These are phyloP conservation scores for Botrytis sinoallii DNA, from an alignment of 2,329 filamentous ascomycete species.

Conservation along the genomic window DNA sequence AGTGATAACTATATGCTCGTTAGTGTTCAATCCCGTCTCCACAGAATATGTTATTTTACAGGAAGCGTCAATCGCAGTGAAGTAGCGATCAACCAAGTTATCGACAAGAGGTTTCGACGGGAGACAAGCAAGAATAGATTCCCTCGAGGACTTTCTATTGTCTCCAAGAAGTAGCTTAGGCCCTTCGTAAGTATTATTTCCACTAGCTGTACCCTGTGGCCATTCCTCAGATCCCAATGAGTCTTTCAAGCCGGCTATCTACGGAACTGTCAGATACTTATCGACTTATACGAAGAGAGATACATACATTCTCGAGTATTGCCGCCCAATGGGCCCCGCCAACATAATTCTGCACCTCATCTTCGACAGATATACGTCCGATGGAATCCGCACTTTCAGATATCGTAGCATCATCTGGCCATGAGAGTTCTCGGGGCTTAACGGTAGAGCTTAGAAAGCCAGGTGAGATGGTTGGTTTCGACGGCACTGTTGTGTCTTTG, in stretches of 20 bases:
- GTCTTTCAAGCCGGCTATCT: constrained; percentile 58
- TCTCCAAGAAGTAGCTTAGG: constrained; percentile 31
- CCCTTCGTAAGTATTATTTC: constrained; percentile 8
- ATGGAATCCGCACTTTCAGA: constrained; percentile 25
- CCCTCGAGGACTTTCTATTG: constrained; percentile 36
- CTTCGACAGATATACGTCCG: constrained; percentile 29
- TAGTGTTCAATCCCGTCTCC: background rate
- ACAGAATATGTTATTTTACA: constrained; percentile 42
- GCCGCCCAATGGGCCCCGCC: constrained; percentile 15
- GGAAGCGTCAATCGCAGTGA: constrained; percentile 49
- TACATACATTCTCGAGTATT: constrained; percentile 17
- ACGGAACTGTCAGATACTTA: constrained; percentile 42
- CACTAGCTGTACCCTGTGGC: background rate
- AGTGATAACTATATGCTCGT: constrained; percentile 32
- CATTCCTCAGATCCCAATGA: constrained; percentile 42
- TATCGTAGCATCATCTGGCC: constrained; percentile 7
- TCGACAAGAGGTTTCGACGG: constrained; percentile 48
- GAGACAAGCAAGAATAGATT: constrained; percentile 48
- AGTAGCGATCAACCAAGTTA: constrained; percentile 50
- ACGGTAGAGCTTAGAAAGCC: background rate
- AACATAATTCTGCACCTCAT: constrained; percentile 33
- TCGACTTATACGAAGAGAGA: background rate
- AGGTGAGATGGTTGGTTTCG: background rate
- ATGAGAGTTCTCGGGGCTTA: background rate
- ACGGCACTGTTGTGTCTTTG: background rate